Evolutionary conservation across 495 filamentous ascomycete species (phyloP).

Genomic region (Aspergillus hancockii): DNA sequence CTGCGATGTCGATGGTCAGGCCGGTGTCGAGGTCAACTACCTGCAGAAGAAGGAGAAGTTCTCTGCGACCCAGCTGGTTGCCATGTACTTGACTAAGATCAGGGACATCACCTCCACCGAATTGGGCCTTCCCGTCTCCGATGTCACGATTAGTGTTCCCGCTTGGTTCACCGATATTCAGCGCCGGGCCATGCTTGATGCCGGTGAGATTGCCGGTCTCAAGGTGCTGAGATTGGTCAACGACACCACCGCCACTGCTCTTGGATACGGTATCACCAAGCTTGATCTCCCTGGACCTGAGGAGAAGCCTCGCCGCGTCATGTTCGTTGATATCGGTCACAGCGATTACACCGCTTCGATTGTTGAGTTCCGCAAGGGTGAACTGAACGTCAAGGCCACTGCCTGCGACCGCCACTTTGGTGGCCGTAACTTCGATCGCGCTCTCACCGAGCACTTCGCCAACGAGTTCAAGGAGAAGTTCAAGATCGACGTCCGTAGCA

Average conservation of each 20-base stretch:
- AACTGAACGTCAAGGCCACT: conserved; percentile 91
- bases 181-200: conserved; percentile 85
- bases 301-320: conserved; percentile 90
- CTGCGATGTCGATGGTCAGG: conserved; percentile 88
- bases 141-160: conserved; percentile 91
- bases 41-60: conserved; percentile 93
- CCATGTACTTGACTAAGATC: conserved; percentile 95
- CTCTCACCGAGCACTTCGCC: conserved; percentile 89
- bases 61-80: conserved; percentile 84
- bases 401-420: conserved; percentile 95
- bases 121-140: conserved; percentile 88
- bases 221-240: conserved; percentile 95
- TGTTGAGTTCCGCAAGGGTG: conserved; percentile 96
- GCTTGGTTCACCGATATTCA: conserved; percentile 97
- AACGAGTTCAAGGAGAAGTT: conserved; percentile 93
- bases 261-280: conserved; percentile 98
- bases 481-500: conserved; percentile 84
- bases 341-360: conserved; percentile 93
- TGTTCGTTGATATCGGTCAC: conserved; percentile 95
- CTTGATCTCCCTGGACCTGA: conserved; percentile 83
- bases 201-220: conserved; percentile 90
- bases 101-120: conserved; percentile 84
- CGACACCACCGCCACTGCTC: conserved; percentile 93
- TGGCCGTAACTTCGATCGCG: conserved; percentile 95
- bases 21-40: conserved; percentile 92